A percentile compares a stretch with the other conserved stretches of the same genome.
phyloP scores from a whole-genome alignment of 139 green algal genomes.

The Haematococcus lacustris region DNA sequence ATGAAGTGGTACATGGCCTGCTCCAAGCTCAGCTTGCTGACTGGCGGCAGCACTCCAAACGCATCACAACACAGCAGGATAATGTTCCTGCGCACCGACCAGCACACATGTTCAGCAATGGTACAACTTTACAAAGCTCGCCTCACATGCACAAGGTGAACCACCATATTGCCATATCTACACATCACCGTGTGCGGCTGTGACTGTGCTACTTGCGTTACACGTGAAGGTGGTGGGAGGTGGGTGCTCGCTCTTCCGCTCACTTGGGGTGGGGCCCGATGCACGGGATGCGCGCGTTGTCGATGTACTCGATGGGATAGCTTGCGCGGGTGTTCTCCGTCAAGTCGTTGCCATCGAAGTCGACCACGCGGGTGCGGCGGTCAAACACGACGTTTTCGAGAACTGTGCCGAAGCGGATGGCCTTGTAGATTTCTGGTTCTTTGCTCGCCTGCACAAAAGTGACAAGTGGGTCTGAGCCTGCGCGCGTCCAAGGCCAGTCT shows the following conservation, averaged over 20 bases:
- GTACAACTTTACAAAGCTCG: no score
- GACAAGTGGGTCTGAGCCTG: no score
- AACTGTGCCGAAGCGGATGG: slow-evolving; percentile 56
- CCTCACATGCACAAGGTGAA: no score
- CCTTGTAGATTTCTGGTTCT: slow-evolving; percentile 88
- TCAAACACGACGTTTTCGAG: slow-evolving; percentile 87
- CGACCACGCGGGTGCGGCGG: slow-evolving; percentile 48
- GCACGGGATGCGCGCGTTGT: slow-evolving; percentile 87
- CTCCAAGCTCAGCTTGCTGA: slow-evolving; percentile 64
- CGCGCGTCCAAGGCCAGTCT: no score
- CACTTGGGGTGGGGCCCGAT: slow-evolving; percentile 74
- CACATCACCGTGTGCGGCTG: no score
- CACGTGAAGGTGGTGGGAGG: no score
- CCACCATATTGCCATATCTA: no score
- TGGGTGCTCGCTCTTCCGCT: no score
- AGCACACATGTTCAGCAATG: no score
- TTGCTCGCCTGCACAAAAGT: slow-evolving; percentile 30
- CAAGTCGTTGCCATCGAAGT: slow-evolving; percentile 48
- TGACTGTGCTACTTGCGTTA: no score
- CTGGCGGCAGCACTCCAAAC: slow-evolving; percentile 88
- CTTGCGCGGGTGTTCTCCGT: slow-evolving; percentile 48
- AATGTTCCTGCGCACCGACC: slow-evolving; percentile 23
- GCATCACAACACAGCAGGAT: slow-evolving; percentile 60
- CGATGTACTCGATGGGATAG: slow-evolving; percentile 94
- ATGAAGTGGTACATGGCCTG: slow-evolving; percentile 99